These are phyloP conservation scores for Podospora fimiseda DNA, from an alignment of 495 filamentous ascomycete genomes.

Conservation along the genomic window DNA sequence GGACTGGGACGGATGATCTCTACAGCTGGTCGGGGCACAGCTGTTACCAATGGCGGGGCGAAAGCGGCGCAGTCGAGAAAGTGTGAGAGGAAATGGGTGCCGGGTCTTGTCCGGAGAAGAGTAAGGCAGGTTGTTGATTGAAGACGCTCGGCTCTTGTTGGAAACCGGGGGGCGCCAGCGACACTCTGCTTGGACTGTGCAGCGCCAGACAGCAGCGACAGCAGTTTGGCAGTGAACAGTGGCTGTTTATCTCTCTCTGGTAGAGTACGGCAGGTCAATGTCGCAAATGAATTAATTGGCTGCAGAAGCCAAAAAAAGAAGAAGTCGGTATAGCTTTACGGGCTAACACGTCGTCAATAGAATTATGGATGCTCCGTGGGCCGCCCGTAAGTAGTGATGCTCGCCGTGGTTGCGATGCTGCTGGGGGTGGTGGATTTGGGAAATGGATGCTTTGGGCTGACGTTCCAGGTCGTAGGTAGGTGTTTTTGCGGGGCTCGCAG, in stretches of 20 bases:
- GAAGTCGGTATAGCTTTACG: too few species aligned
- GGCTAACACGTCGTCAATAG: background rate
- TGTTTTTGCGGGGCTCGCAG: slow-evolving; percentile 17
- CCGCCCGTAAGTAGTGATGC: background rate
- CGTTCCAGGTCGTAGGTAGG: slow-evolving; percentile 9
- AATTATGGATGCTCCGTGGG: background rate
- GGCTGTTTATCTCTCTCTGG: too few species aligned
- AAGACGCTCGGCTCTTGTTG: background rate
- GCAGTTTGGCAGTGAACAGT: too few species aligned
- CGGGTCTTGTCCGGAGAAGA: background rate
- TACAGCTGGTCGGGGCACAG: slow-evolving; percentile 8
- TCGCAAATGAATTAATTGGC: background rate
- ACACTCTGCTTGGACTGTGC: background rate
- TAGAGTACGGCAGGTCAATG: too few species aligned
- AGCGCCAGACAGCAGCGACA: background rate
- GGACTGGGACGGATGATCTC: slow-evolving; percentile 2
- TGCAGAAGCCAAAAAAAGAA: too few species aligned
- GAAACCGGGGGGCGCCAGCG: background rate
- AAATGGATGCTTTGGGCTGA: slow-evolving; percentile 17
- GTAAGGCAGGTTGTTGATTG: background rate
- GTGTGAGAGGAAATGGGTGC: background rate
- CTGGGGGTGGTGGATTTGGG: slow-evolving; percentile 5
- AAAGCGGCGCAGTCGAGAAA: slow-evolving; percentile 14
- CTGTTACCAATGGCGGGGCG: slow-evolving; percentile 3
- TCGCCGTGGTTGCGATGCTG: background rate